Evolutionary conservation across 345 rosid species (phyloP).

Genomic region (Populus davidiana): DNA sequence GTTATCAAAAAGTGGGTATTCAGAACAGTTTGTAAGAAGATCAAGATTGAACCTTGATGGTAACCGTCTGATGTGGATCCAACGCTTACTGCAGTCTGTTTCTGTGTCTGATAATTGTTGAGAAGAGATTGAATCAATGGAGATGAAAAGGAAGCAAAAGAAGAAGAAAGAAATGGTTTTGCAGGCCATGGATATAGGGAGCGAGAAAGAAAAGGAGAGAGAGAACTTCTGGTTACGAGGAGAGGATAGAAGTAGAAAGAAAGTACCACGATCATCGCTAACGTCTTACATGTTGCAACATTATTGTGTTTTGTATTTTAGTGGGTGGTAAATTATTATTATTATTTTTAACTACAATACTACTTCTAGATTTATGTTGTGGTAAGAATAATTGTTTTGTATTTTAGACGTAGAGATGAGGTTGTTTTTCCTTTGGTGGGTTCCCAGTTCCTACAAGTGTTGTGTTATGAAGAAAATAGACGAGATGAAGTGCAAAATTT

Average conservation of each 20-base stretch:
- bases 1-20: slow-evolving; percentile 53
- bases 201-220: background rate
- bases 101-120: background rate
- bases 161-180: background rate
- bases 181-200: slow-evolving; percentile 6
- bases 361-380: background rate
- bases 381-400: too few relatives aligned
- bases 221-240: background rate
- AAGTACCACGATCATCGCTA: background rate
- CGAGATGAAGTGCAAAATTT: too few relatives aligned
- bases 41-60: slow-evolving; percentile 81
- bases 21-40: slow-evolving; percentile 75
- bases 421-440: background rate
- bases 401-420: too few relatives aligned
- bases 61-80: slow-evolving; percentile 86
- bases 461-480: too few relatives aligned
- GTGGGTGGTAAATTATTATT: background rate
- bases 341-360: background rate
- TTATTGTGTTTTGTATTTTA: background rate
- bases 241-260: background rate
- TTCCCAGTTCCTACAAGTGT: too few relatives aligned
- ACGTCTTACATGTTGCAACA: background rate
- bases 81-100: slow-evolving; percentile 51
- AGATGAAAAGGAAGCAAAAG: slow-evolving; percentile 6
- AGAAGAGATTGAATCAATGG: background rate